Percentiles rank a stretch among this genome's conserved stretches.
These are phyloP conservation scores for Cyclotella kingstonii DNA, from an alignment of 108 stramenopile genomes.

Conservation along the genomic window DNA sequence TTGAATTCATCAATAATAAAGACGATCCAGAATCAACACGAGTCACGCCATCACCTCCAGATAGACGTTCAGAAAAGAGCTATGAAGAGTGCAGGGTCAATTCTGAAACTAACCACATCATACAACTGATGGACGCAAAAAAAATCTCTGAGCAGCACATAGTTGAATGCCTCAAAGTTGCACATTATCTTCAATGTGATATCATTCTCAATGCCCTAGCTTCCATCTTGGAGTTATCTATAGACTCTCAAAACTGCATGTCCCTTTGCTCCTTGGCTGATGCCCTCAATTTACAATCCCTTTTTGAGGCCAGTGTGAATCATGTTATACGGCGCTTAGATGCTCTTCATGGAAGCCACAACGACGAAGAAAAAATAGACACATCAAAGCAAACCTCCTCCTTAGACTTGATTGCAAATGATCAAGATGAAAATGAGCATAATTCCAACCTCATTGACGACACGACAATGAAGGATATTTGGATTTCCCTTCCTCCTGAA, in stretches of 20 bases:
- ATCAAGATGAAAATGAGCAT: constrained; percentile 7
- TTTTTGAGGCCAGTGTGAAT: constrained; percentile 59
- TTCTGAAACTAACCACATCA: constrained; percentile 7
- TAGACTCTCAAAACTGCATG: constrained; percentile 71
- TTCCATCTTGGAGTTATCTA: constrained; percentile 39
- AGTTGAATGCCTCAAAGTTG: constrained; percentile 65
- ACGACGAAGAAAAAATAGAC: neutral
- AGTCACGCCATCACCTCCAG: no score
- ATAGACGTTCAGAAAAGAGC: neutral
- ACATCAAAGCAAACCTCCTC: constrained; percentile 3
- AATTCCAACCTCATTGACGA: constrained; percentile 15
- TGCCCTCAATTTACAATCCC: constrained; percentile 48
- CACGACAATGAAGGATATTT: constrained; percentile 8
- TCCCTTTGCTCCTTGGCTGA: constrained; percentile 71
- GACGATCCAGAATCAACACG: neutral
- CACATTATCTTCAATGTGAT: constrained; percentile 74
- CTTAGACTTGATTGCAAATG: no score
- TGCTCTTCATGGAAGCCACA: constrained; percentile 20
- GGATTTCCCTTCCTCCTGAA: constrained; percentile 39
- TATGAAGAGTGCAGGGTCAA: constrained; percentile 5
- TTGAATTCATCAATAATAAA: neutral
- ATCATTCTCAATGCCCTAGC: constrained; percentile 42
- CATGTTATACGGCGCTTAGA: constrained; percentile 40
- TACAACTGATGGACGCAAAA: constrained; percentile 18
- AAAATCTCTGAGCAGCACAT: constrained; percentile 36